These are phyloP conservation scores for Podaxis rugospora DNA, from an alignment of 768 basidiomycete species.

Conservation along the genomic window DNA sequence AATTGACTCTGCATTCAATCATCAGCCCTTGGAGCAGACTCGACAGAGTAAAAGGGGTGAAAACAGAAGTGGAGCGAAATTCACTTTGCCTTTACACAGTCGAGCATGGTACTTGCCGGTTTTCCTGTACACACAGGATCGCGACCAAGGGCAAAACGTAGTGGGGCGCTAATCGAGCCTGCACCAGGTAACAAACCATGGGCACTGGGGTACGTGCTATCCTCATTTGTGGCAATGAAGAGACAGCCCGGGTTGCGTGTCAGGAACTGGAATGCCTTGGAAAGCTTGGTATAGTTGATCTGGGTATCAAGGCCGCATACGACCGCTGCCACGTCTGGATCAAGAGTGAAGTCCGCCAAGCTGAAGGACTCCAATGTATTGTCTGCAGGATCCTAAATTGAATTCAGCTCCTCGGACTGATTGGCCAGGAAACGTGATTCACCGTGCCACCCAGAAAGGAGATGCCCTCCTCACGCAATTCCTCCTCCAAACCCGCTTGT, in stretches of 20 bases:
- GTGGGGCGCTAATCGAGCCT: constrained; percentile 79
- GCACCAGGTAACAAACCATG: constrained; percentile 78
- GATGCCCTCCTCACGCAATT: constrained; percentile 85
- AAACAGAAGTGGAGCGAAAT: constrained; percentile 12
- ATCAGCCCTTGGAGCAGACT: constrained; percentile 12
- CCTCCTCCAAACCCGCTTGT: constrained; percentile 88
- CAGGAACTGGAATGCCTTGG: constrained; percentile 89
- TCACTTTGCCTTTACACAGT: constrained; percentile 76
- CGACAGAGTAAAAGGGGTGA: neutral
- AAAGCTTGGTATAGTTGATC: constrained; percentile 92
- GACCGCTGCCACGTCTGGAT: constrained; percentile 84
- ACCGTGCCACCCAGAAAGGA: constrained; percentile 82
- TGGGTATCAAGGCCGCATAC: constrained; percentile 87
- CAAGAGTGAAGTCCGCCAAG: constrained; percentile 64
- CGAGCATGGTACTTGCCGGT: constrained; percentile 88
- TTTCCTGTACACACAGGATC: constrained; percentile 85
- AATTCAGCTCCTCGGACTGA: neutral
- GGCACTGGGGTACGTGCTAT: constrained; percentile 82
- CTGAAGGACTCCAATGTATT: constrained; percentile 68
- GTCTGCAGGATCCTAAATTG: constrained; percentile 74
- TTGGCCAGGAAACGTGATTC: constrained; percentile 10
- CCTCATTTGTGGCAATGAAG: constrained; percentile 91
- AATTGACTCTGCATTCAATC: constrained; percentile 58
- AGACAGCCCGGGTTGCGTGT: constrained; percentile 72
- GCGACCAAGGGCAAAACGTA: constrained; percentile 65